phyloP scores from a whole-genome alignment of 2,329 filamentous ascomycete species.

The Helotiales sp. region DNA sequence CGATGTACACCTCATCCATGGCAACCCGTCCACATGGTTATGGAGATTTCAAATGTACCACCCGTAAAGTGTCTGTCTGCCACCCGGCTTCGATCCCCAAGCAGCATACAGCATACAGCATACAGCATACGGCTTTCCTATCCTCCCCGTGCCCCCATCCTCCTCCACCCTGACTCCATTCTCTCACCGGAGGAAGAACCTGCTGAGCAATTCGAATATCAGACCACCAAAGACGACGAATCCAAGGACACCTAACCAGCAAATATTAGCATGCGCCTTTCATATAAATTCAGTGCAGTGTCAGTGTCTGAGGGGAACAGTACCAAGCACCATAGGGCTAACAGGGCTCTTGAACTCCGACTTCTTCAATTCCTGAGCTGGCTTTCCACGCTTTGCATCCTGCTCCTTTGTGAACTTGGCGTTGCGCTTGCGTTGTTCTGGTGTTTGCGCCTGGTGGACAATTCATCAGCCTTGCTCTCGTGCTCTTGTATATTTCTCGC shows the following conservation, averaged over 20 bases:
- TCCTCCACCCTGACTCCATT: not conserved
- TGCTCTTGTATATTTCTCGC: not conserved
- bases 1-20: slow-evolving; percentile 10
- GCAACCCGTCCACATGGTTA: not conserved
- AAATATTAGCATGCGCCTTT: slow-evolving; percentile 6
- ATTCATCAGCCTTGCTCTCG: slow-evolving; percentile 16
- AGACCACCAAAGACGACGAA: slow-evolving; percentile 45
- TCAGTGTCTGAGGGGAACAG: slow-evolving; percentile 35
- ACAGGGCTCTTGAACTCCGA: slow-evolving; percentile 56
- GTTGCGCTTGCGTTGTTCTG: slow-evolving; percentile 81
- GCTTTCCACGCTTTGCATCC: slow-evolving; percentile 76
- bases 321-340: slow-evolving; percentile 68
- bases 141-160: not conserved
- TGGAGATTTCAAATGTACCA: not conserved
- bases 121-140: not conserved
- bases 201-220: slow-evolving; percentile 45
- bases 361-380: slow-evolving; percentile 66
- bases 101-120: too few species aligned
- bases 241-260: slow-evolving; percentile 36
- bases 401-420: slow-evolving; percentile 77
- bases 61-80: not conserved
- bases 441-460: slow-evolving; percentile 73
- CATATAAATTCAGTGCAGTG: not conserved
- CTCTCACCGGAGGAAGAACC: slow-evolving; percentile 42
- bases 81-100: not conserved